Base-by-base conservation (phyloP, 306 rosid genomes). In the Argentina anserina region DNA sequence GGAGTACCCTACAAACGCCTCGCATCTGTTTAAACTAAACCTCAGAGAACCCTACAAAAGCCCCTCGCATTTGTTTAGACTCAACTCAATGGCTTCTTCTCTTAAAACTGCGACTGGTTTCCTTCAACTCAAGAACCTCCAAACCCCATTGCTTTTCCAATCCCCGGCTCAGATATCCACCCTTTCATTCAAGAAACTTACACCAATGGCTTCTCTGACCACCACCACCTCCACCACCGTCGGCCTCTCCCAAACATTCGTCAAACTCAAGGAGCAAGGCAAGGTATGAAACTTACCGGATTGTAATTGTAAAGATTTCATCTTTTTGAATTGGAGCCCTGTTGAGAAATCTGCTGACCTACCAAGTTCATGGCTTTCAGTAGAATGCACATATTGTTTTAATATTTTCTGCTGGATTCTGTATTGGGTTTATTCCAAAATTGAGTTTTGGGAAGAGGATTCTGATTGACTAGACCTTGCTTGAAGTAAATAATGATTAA, bases 231-330 rank as follows among this genome's bases (percentile, higher is more conserved):
- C n/a, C 79, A 64, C 83, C 55, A 21, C 89, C 34, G 82, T 85
- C 33, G 89, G 96, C 33, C 86, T 94, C 67, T 82, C 97, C 34
- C 85, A 86, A 77, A 94, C 97, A 8, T 94, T 94, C 84, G 72
- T 47, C 58, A 89, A 80, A 55, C 53, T 94, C 75, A 94, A 74
- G 53, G 71, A 79, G 62, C 79, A 87, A 47, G 92, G 95, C 67
- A 89, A 88, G 85, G 99, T 91, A 53, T 72, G 80, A 28, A 26
- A 26, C 66, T 69, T 41, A 71, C 14, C n/a, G 64, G 33, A 11
- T n/a, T 49, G 9, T 7, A 6, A n/a, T n/a, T 70, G 49, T 8
- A 3, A 42, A 55, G 40, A 53, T 25, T 55, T 55, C 10, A 40
- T 3, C 39, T 14, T 37, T 39, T 49, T 52, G 21, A 1, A 23